Percentiles rank a stretch among this genome's conserved stretches.
Evolutionary conservation across 768 basidiomycete species (phyloP).

Genomic region (Tricholoma sp.): DNA sequence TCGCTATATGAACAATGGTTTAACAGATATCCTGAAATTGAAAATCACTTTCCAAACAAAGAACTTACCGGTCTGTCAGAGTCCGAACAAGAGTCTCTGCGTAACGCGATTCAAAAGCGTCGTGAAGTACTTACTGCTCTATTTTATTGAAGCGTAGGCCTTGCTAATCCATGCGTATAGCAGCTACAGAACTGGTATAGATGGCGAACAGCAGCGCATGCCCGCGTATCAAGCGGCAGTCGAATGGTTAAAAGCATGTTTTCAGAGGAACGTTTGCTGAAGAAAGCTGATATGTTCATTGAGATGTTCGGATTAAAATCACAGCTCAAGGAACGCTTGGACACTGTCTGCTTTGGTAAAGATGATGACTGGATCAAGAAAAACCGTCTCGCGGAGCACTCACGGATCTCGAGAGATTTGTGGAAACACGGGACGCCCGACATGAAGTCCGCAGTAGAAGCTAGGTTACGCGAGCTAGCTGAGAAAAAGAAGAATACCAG

Average conservation of each 20-base stretch:
- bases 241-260: not conserved
- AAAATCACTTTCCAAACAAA: too few relatives aligned
- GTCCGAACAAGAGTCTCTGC: too few relatives aligned
- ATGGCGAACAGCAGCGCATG: too few relatives aligned
- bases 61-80: too few relatives aligned
- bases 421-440: not conserved
- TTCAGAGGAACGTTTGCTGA: not conserved
- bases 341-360: not conserved
- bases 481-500: not conserved
- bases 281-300: not conserved
- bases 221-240: not conserved
- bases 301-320: not conserved
- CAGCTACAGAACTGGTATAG: too few relatives aligned
- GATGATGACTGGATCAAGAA: not conserved
- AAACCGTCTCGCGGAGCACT: not conserved
- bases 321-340: not conserved
- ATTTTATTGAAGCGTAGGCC: too few relatives aligned
- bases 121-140: too few relatives aligned
- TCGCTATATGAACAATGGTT: too few relatives aligned
- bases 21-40: too few relatives aligned
- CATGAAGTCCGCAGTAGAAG: not conserved
- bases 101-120: too few relatives aligned
- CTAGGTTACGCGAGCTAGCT: not conserved
- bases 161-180: too few relatives aligned
- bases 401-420: not conserved